Evolutionary conservation across 192 early-diverging fungal genomes (phyloP).

Genomic region (Backusella luteola): DNA sequence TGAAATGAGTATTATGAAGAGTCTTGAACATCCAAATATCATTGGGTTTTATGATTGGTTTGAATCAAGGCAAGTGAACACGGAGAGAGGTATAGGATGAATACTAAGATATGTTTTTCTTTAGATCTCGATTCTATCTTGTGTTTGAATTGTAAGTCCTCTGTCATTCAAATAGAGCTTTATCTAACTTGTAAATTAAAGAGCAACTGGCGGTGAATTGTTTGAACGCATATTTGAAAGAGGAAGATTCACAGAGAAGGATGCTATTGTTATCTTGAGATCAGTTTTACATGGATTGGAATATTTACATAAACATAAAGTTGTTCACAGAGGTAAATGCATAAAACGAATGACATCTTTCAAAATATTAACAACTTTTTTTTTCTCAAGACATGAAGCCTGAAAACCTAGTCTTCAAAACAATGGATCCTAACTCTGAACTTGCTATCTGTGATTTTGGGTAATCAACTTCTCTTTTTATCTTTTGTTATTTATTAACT

Average conservation of each 20-base stretch:
- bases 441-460: slow-evolving; percentile 89
- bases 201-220: slow-evolving; percentile 80
- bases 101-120: neutral
- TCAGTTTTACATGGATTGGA: slow-evolving; percentile 72
- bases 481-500: neutral
- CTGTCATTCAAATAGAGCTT: neutral
- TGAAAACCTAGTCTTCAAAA: slow-evolving; percentile 82
- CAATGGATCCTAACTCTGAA: slow-evolving; percentile 54
- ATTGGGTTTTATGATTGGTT: slow-evolving; percentile 81
- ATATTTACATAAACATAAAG: slow-evolving; percentile 82
- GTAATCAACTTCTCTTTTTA: neutral
- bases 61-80: slow-evolving; percentile 35
- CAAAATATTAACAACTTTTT: neutral
- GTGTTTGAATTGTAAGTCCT: slow-evolving; percentile 65
- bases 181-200: neutral
- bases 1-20: slow-evolving; percentile 86
- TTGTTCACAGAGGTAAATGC: slow-evolving; percentile 75
- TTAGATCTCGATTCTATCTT: slow-evolving; percentile 67
- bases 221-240: slow-evolving; percentile 77
- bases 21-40: slow-evolving; percentile 85
- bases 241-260: slow-evolving; percentile 78
- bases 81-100: neutral
- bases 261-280: slow-evolving; percentile 73
- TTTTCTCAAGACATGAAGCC: slow-evolving; percentile 65
- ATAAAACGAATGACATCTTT: neutral